phyloP scores from a whole-genome alignment of 768 basidiomycete genomes.

The Cantharellus cinnabarinus region DNA sequence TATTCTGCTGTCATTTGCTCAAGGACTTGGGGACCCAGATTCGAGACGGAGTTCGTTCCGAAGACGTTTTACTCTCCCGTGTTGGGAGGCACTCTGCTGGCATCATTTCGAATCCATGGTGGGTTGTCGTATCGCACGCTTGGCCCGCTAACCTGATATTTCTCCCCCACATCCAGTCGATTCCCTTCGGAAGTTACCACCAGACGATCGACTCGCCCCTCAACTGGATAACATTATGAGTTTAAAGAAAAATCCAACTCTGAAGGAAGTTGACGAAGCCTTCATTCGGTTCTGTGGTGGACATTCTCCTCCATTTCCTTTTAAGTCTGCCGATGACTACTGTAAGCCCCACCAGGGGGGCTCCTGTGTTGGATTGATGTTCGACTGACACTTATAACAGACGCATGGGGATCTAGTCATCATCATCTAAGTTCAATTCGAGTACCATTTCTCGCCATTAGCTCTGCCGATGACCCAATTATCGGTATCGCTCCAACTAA shows the following conservation, averaged over 20 bases:
- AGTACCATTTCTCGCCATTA: constrained; percentile 14
- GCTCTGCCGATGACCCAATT: constrained; percentile 16
- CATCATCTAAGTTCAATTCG: constrained; percentile 8
- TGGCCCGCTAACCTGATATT: neutral
- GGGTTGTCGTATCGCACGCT: neutral
- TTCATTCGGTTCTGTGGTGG: constrained; percentile 8
- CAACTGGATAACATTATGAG: constrained; percentile 2
- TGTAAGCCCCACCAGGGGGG: neutral
- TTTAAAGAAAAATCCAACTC: constrained; percentile 4
- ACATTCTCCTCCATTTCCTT: constrained; percentile 2
- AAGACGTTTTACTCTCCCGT: constrained; percentile 10
- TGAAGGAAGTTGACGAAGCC: constrained; percentile 6
- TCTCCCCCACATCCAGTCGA: neutral
- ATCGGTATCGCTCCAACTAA: constrained; percentile 11
- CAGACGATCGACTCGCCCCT: constrained; percentile 1
- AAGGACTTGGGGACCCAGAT: neutral
- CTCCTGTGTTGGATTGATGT: neutral
- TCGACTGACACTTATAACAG: neutral
- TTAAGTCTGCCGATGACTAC: constrained; percentile 12
- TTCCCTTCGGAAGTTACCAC: neutral
- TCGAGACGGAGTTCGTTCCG: neutral
- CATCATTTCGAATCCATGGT: constrained; percentile 3
- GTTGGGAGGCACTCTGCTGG: constrained; percentile 14
- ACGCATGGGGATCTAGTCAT: constrained; percentile 9
- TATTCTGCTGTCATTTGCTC: neutral